A percentile compares a stretch with the other conserved stretches of the same genome.
phyloP scores from a whole-genome alignment of 75 land plant species.

The Picea glauca region DNA sequence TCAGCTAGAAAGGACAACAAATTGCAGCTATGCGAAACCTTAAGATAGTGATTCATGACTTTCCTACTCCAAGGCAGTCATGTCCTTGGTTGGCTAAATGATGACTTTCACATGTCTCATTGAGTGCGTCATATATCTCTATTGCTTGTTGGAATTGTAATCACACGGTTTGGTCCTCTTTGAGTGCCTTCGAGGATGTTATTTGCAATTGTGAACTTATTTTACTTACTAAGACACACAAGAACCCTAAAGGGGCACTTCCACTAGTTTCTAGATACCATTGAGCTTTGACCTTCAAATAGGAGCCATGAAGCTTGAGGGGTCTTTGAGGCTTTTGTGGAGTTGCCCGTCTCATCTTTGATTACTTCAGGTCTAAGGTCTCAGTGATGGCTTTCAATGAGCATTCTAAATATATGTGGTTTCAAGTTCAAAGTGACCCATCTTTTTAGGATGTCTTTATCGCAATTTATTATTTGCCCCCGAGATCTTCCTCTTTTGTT shows the following conservation, averaged over 20 bases:
- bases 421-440: not conserved
- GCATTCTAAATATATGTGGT: not conserved
- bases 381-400: not conserved
- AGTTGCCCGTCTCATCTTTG: not conserved
- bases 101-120: no score
- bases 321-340: not conserved
- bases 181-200: no score
- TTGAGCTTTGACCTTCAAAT: not conserved
- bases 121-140: no score
- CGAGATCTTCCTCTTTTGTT: not conserved
- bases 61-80: no score
- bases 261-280: not conserved
- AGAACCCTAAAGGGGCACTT: not conserved
- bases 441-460: not conserved
- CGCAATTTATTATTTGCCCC: not conserved
- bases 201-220: not conserved
- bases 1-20: no score
- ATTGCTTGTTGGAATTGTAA: no score
- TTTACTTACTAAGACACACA: not conserved
- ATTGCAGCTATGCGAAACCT: no score
- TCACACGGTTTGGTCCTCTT: no score
- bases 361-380: not conserved
- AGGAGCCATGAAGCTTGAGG: not conserved
- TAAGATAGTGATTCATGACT: no score
- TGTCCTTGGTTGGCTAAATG: no score